Evolutionary conservation across 202 grass and related monocot species (phyloP).

Genomic region (Cymbopogon flexuosus): DNA sequence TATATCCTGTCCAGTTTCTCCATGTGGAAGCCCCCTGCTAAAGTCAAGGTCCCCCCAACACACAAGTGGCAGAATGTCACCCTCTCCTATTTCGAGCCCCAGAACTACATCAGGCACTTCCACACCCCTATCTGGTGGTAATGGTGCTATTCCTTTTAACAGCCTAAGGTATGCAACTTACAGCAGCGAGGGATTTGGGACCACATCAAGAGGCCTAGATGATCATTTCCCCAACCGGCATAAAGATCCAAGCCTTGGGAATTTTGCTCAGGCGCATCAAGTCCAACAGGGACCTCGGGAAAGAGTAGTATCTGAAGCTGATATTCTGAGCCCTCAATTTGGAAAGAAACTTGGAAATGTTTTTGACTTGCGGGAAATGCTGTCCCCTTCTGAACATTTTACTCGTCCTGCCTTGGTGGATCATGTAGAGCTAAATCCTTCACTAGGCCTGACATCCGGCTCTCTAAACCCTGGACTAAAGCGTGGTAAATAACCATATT

Average conservation of each 20-base stretch:
- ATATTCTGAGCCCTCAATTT: constrained; percentile 73
- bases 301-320: constrained; percentile 65
- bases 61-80: constrained; percentile 74
- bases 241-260: constrained; percentile 32
- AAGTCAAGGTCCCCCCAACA: constrained; percentile 74
- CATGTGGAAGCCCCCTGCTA: constrained; percentile 82
- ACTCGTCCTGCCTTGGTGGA: constrained; percentile 37
- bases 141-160: constrained; percentile 77
- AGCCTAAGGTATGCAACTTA: constrained; percentile 58
- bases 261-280: constrained; percentile 50
- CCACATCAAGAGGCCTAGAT: constrained; percentile 35
- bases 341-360: constrained; percentile 62
- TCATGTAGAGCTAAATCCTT: constrained; percentile 57
- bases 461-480: constrained; percentile 39
- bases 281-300: constrained; percentile 48
- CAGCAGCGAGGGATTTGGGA: constrained; percentile 59
- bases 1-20: constrained; percentile 97
- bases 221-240: constrained; percentile 31
- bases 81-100: constrained; percentile 94
- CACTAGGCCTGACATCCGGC: constrained; percentile 54
- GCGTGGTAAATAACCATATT: constrained; percentile 35
- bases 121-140: constrained; percentile 75
- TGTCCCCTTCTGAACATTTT: constrained; percentile 53
- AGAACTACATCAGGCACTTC: constrained; percentile 83
- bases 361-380: constrained; percentile 68